Conservation (phyloP, 1,284 basidiomycete genomes). For the Ustilago curta region DNA sequence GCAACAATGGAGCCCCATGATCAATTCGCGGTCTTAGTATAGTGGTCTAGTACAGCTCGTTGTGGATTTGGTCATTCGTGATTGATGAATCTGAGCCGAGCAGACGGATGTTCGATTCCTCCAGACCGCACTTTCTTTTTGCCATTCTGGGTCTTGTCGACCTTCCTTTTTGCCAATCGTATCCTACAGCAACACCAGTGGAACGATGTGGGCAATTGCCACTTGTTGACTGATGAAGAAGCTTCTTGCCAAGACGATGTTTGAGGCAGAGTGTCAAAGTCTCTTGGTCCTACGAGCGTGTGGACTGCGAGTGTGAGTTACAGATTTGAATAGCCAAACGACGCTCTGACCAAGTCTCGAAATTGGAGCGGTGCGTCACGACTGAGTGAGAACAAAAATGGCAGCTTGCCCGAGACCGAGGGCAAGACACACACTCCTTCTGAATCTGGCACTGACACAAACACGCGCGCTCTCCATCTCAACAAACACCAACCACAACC, state of each 20-base stretch:
- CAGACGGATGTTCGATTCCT: slow-evolving; percentile 51
- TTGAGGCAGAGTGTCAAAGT: no score
- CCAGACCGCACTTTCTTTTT: slow-evolving; percentile 18
- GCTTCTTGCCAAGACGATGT: no score
- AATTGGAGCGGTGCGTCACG: slow-evolving; percentile 10
- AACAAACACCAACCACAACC: neutral
- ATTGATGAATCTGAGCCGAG: slow-evolving; percentile 16
- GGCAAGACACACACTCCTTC: slow-evolving; percentile 2
- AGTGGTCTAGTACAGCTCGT: slow-evolving; percentile 38
- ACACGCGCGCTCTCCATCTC: neutral
- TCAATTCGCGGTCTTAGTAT: slow-evolving; percentile 19
- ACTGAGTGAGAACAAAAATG: neutral
- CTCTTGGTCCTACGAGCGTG: neutral
- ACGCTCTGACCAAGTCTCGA: slow-evolving; percentile 38
- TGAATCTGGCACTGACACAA: neutral
- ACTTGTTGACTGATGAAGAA: no score
- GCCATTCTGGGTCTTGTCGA: neutral
- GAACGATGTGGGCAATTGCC: no score
- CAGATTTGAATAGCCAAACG: neutral
- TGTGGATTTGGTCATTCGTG: slow-evolving; percentile 16
- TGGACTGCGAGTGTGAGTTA: neutral
- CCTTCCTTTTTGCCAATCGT: no score
- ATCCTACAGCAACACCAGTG: no score
- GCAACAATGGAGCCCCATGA: no score
- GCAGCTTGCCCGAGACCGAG: slow-evolving; percentile 7